Base-by-base conservation (phyloP, 179 eudicot species). In the Beta corolliflora region DNA sequence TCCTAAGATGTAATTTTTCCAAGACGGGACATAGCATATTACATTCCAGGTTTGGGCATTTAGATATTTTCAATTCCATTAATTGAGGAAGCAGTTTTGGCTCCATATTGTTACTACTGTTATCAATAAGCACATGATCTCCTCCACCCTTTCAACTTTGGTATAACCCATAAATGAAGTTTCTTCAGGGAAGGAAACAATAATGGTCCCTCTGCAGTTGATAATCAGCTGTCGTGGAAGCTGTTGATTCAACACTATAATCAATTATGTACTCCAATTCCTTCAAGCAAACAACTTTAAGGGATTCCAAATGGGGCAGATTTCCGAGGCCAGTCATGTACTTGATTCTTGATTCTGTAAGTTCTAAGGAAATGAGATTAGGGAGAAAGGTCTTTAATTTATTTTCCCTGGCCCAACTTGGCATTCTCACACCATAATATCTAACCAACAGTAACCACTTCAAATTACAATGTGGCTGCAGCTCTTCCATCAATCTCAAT, bases 401-500 rank as follows among this genome's bases (percentile, higher is more conserved):
- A 48, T 6, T 48, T 0, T 1, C 52, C 52, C 9, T 48, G 0
- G 52, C 52, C 7, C 82, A 80, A 61, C 41, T 53, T 9, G 65
- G 54, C 55, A 61, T 29, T 36, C 29, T 80, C 61, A 50, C 9
- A 4, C 64, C 64, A 25, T 14, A n/a, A 13, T 8, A 73, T 2
- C 31, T 10, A 0, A 9, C 0, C 29, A 80, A 0, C 21, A 11
- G 1, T 16, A 80, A 53, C 41, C 12, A 19, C 76, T 31, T 63
- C 11, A 80, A 64, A 80, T 80, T 80, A 45, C 63, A 31, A 73
- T 80, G 82, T 18, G 78, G 82, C n/a, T 73, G 82, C 53, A 80
- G 63, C 50, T 45, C 70, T 45, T 60, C 68, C 18, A 12, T 44
- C 8, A 7, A 48, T 48, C 52, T 9, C 9, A 48, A 48, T 48